Percentiles rank a stretch among this genome's conserved stretches.
These are phyloP conservation scores for Fraxinus floribunda DNA, from an alignment of 305 asterid species.

Conservation along the genomic window DNA sequence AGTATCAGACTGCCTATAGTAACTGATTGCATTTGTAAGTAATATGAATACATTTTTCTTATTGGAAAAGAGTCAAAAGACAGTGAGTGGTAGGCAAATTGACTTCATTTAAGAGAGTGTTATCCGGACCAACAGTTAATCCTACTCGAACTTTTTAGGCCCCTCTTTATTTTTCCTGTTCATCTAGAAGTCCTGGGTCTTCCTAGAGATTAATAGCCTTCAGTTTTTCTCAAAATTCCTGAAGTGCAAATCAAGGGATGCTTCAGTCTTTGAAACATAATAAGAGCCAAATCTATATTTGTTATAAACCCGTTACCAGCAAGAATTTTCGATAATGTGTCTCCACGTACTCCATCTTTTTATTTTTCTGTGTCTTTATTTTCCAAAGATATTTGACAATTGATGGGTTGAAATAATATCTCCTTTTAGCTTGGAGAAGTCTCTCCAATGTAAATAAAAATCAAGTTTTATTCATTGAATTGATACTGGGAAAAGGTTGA, in stretches of 20 bases:
- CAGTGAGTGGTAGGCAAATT: neutral
- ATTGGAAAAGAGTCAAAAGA: neutral
- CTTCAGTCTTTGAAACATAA: neutral
- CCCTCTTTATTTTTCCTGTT: neutral
- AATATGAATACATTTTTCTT: neutral
- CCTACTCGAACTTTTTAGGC: neutral
- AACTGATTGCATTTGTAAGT: conserved; percentile 2
- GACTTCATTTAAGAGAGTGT: neutral
- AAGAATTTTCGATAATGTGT: neutral
- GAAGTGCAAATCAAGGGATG: neutral
- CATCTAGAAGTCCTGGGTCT: neutral
- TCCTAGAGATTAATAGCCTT: neutral
- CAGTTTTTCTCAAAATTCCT: neutral
- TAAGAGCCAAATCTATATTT: neutral
- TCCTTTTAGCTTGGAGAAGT: neutral
- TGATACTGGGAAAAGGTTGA: conserved; percentile 6
- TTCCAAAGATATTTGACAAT: conserved; percentile 1
- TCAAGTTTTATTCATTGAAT: neutral
- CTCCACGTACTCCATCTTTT: neutral
- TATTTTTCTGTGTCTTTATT: neutral
- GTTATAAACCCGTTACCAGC: neutral
- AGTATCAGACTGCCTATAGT: conserved; percentile 11
- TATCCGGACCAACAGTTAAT: neutral
- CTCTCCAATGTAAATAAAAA: neutral
- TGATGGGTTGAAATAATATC: neutral